Percentiles rank a stretch among this genome's conserved stretches.
Conservation (phyloP, 2,329 filamentous ascomycete species). For the Parafenestella ontariensis region DNA sequence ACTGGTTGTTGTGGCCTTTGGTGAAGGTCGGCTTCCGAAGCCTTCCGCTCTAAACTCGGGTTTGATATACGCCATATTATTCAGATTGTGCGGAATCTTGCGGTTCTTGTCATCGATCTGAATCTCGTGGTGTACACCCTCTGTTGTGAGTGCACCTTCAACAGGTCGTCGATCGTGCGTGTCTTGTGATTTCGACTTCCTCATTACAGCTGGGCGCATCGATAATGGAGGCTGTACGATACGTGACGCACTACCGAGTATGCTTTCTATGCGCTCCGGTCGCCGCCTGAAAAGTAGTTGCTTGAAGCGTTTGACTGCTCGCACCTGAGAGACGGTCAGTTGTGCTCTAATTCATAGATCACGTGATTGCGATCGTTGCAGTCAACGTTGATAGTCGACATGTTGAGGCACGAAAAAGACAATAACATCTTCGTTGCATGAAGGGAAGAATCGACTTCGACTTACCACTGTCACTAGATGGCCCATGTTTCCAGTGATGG, state of each 20-base stretch:
- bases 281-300: conserved; percentile 67
- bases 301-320: conserved; percentile 91
- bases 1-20: conserved; percentile 17
- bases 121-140: conserved; percentile 61
- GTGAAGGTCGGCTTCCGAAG: conserved; percentile 6
- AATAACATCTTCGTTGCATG: neutral
- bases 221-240: conserved; percentile 65
- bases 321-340: conserved; percentile 65
- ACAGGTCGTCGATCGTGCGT: conserved; percentile 58
- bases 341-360: neutral
- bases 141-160: conserved; percentile 59
- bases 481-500: conserved; percentile 88
- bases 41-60: conserved; percentile 19
- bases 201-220: conserved; percentile 53
- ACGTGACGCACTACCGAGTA: conserved; percentile 65
- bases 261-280: conserved; percentile 63
- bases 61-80: conserved; percentile 30
- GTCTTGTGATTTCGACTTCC: conserved; percentile 59
- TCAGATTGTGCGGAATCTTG: conserved; percentile 23
- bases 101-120: conserved; percentile 42
- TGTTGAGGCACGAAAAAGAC: neutral
- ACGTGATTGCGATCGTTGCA: neutral
- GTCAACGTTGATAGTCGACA: neutral
- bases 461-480: conserved; percentile 81
- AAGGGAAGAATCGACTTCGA: conserved; percentile 8